Conservation (phyloP, 208 protist genomes). For the Leishmania major region DNA sequence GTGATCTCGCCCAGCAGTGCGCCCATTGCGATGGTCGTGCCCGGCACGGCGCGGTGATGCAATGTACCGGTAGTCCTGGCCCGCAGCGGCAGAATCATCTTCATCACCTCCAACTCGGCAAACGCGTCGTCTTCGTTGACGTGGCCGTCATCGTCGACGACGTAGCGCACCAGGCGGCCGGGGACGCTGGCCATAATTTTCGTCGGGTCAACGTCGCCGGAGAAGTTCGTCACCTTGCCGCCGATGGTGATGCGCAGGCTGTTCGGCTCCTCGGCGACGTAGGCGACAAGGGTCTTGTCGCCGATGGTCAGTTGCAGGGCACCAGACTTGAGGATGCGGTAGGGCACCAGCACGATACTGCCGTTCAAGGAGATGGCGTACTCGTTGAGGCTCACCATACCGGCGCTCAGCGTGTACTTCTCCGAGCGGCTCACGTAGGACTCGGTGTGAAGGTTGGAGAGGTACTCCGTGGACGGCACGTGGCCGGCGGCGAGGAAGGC, state of each 20-base stretch:
- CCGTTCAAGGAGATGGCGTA: conserved; percentile 78
- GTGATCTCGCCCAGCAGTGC: conserved; percentile 93
- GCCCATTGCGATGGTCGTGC: conserved; percentile 93
- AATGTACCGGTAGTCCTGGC: conserved; percentile 79
- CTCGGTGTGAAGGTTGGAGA: conserved; percentile 67
- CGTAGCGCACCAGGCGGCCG: conserved; percentile 96
- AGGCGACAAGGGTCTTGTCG: conserved; percentile 85
- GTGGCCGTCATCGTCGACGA: conserved; percentile 92
- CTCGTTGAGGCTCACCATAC: conserved; percentile 52
- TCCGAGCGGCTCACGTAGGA: conserved; percentile 70
- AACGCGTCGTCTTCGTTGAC: conserved; percentile 88
- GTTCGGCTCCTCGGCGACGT: conserved; percentile 93
- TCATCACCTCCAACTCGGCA: conserved; percentile 99
- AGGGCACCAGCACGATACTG: conserved; percentile 73
- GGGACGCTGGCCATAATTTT: conserved; percentile 92
- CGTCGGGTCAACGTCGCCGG: conserved; percentile 95
- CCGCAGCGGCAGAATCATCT: conserved; percentile 97
- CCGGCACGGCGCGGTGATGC: conserved; percentile 75
- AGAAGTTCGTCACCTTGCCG: conserved; percentile 91
- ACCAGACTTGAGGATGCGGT: conserved; percentile 80
- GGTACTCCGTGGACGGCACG: conserved; percentile 77
- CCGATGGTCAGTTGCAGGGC: conserved; percentile 80
- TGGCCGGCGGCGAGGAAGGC: conserved; percentile 83
- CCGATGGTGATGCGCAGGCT: conserved; percentile 92
- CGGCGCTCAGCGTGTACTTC: conserved; percentile 82